Evolutionary conservation across 2,329 filamentous ascomycete species (phyloP).

Genomic region (Davidsoniella virescens): DNA sequence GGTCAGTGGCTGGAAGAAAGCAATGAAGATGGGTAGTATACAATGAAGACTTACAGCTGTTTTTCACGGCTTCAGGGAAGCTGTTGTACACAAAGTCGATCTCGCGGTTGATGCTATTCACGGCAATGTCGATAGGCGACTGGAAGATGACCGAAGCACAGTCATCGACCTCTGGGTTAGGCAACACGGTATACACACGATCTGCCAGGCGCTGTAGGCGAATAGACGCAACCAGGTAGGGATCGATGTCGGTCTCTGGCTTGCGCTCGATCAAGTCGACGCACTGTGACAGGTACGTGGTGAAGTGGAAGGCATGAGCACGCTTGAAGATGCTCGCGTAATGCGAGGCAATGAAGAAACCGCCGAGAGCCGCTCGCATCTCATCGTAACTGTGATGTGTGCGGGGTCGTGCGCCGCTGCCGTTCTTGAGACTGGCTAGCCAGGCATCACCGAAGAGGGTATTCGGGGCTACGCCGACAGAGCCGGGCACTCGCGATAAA

Average conservation of each 20-base stretch:
- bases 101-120: conserved; percentile 20
- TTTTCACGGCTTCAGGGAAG: conserved; percentile 15
- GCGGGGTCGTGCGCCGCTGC: conserved; percentile 2
- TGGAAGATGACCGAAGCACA: conserved; percentile 13
- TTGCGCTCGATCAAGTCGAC: conserved; percentile 19
- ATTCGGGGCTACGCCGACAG: conserved; percentile 16
- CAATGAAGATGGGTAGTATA: too few relatives aligned
- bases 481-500: conserved; percentile 19
- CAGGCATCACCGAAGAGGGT: conserved; percentile 21
- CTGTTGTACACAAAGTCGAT: conserved; percentile 18
- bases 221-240: conserved; percentile 20
- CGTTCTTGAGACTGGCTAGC: conserved; percentile 13
- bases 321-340: conserved; percentile 21
- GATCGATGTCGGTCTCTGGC: conserved; percentile 20
- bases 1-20: neutral
- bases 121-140: conserved; percentile 20
- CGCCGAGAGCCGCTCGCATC: conserved; percentile 25
- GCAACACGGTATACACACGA: conserved; percentile 18
- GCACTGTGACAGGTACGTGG: conserved; percentile 21
- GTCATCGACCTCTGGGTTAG: conserved; percentile 14
- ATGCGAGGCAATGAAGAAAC: conserved; percentile 24
- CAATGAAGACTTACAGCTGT: conserved; percentile 12
- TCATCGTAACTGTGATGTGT: conserved; percentile 21
- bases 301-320: conserved; percentile 20
- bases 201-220: conserved; percentile 21